Evolutionary conservation across 2,329 filamentous ascomycete species (phyloP).

Genomic region (Waltergamsia citrina): DNA sequence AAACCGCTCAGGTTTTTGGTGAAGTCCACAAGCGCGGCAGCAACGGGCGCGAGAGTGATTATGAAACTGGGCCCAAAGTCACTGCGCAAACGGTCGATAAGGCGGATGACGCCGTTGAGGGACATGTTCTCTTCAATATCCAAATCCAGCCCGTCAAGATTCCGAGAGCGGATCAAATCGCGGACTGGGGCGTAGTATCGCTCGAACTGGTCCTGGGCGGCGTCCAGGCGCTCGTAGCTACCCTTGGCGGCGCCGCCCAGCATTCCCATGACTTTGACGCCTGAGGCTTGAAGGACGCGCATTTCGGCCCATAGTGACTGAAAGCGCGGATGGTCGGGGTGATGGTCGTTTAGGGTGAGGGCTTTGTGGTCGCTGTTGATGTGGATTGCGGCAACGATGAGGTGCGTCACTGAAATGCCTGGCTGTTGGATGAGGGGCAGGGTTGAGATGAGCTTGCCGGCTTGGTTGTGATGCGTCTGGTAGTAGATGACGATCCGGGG

Average conservation of each 20-base stretch:
- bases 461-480: slow-evolving; percentile 41
- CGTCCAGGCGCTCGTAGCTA: slow-evolving; percentile 52
- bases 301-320: slow-evolving; percentile 72
- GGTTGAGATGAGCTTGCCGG: slow-evolving; percentile 37
- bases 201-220: slow-evolving; percentile 54
- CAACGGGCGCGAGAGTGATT: slow-evolving; percentile 75
- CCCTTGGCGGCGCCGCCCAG: slow-evolving; percentile 77
- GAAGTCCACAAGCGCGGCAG: slow-evolving; percentile 53
- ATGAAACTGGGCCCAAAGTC: slow-evolving; percentile 66
- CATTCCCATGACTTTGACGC: slow-evolving; percentile 78
- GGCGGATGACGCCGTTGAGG: slow-evolving; percentile 52
- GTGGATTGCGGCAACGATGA: slow-evolving; percentile 82
- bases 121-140: slow-evolving; percentile 74
- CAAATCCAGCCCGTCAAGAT: slow-evolving; percentile 63
- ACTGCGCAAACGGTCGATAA: slow-evolving; percentile 56
- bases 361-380: slow-evolving; percentile 58
- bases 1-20: slow-evolving; percentile 68
- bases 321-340: slow-evolving; percentile 57
- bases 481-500: slow-evolving; percentile 43
- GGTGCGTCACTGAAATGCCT: slow-evolving; percentile 55
- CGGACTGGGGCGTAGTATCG: slow-evolving; percentile 61
- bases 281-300: slow-evolving; percentile 57
- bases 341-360: slow-evolving; percentile 74
- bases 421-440: slow-evolving; percentile 39
- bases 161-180: slow-evolving; percentile 50